Percentiles rank a stretch among this genome's conserved stretches.
These are phyloP conservation scores for Kluyveromyces starmeri DNA, from an alignment of 805 yeast genomes.

Conservation along the genomic window DNA sequence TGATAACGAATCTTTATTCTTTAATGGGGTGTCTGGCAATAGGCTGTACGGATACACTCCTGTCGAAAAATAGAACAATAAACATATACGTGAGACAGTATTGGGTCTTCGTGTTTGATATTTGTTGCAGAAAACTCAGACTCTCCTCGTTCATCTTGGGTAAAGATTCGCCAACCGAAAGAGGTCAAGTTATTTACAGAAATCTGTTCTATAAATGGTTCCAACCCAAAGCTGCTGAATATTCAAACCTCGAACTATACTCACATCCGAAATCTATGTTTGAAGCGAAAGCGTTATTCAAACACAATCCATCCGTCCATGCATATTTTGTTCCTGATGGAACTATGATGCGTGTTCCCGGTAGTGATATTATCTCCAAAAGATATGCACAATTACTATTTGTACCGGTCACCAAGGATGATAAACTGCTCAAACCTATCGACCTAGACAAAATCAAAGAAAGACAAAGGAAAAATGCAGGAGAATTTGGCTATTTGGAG, in stretches of 20 bases:
- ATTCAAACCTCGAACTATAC: conserved; percentile 44
- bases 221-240: conserved; percentile 27
- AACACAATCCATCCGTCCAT: conserved; percentile 31
- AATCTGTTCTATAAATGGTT: conserved; percentile 36
- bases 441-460: conserved; percentile 26
- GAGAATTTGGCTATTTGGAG: conserved; percentile 37
- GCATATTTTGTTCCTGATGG: conserved; percentile 79
- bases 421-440: conserved; percentile 42
- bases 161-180: conserved; percentile 50
- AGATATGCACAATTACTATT: conserved; percentile 58
- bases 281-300: conserved; percentile 39
- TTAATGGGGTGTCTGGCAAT: neutral
- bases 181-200: conserved; percentile 60
- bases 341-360: conserved; percentile 76
- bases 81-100: conserved; percentile 37
- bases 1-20: neutral
- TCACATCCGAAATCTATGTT: conserved; percentile 43
- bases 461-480: conserved; percentile 29
- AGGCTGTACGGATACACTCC: conserved; percentile 15
- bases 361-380: conserved; percentile 64
- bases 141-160: conserved; percentile 76
- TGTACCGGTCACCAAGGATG: conserved; percentile 75
- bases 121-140: conserved; percentile 49
- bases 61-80: conserved; percentile 21
- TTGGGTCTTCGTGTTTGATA: conserved; percentile 56